These are phyloP conservation scores for Auriscalpium orientale DNA, from an alignment of 768 basidiomycete genomes.

Conservation along the genomic window DNA sequence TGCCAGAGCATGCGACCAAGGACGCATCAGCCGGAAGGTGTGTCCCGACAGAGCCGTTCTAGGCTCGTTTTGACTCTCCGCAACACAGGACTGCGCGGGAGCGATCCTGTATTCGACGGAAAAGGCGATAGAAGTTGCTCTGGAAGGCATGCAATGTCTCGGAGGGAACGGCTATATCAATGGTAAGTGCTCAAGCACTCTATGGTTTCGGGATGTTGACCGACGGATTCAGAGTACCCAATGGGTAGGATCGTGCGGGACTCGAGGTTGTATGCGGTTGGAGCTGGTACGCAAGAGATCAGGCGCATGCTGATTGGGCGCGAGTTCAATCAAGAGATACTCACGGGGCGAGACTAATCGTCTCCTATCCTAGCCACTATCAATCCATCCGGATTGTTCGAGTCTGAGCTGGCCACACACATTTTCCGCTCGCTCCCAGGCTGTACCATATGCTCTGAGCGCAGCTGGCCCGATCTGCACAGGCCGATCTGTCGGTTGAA, in stretches of 20 bases:
- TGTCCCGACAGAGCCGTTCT: conserved; percentile 19
- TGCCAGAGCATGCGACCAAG: conserved; percentile 78
- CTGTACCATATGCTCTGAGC: not conserved
- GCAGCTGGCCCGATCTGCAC: not conserved
- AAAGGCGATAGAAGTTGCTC: conserved; percentile 81
- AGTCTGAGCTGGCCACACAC: not conserved
- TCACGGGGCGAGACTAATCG: not conserved
- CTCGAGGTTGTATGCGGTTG: conserved; percentile 83
- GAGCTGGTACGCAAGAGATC: conserved; percentile 96
- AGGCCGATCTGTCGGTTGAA: not conserved
- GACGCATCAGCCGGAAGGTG: conserved; percentile 70
- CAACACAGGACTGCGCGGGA: conserved; percentile 80
- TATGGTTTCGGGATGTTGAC: not conserved
- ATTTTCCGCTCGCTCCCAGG: not conserved
- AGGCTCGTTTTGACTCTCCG: no score
- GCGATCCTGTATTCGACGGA: conserved; percentile 93
- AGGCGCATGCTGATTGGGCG: conserved; percentile 90
- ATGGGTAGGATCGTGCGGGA: conserved; percentile 84
- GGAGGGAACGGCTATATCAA: conserved; percentile 97
- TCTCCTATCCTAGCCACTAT: not conserved
- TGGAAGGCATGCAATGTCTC: conserved; percentile 89
- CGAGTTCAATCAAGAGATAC: conserved; percentile 75
- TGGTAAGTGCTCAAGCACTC: conserved; percentile 33
- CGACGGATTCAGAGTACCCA: conserved; percentile 64
- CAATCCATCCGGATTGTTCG: not conserved